Evolutionary conservation across 768 basidiomycete species (phyloP), one percentile per base, ranked within the genome.

Genomic region (Xanthoconium stramineum): DNA sequence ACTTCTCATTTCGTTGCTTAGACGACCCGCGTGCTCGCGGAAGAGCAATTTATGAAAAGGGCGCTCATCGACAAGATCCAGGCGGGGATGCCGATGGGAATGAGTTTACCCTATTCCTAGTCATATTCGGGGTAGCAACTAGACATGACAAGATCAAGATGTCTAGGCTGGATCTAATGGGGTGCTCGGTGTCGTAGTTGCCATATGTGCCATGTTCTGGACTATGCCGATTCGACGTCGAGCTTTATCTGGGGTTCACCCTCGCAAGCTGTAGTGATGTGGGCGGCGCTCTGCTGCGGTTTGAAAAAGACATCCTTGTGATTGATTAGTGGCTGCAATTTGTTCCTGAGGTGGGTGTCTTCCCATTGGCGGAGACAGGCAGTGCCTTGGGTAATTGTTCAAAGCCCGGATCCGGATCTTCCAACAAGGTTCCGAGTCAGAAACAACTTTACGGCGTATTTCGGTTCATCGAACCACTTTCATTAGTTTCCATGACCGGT

Each of bases 11-110:
- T 44, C 39, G 57, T 65, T 50, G 53, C 44, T 52, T 69, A 93
- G 90, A 84, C 86, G 45, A 90, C 88, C 15, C 87, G 96, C 56
- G 80, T 88, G 50, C 80, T 98, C 50, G 94, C 94, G 30, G 87
- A 95, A 73, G 95, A 98, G 70, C 96, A 98, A 71, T 98, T 97
- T 70, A 90, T 92, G 87, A 95, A 96, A 76, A 85, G 94, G 60
- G 95, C 94, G 43, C 79, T 97, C 61, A 87, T 94, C 45, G 92
- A 97, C 72, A 94, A 94, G 80, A 97, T 98, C 65, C 81, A 82
- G 63, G 67, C 69, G 49, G 81, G 81, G 29, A 70, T 88, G 33
- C 79, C 85, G 45, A 76, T 80, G 74, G 78, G 78, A 63, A 74
- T 69, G 67, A 73, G 69, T 61, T 61, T 70, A 50, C 65, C 72